Evolutionary conservation across 108 stramenopile genomes (phyloP).

Genomic region (Stephanodiscus triporus): DNA sequence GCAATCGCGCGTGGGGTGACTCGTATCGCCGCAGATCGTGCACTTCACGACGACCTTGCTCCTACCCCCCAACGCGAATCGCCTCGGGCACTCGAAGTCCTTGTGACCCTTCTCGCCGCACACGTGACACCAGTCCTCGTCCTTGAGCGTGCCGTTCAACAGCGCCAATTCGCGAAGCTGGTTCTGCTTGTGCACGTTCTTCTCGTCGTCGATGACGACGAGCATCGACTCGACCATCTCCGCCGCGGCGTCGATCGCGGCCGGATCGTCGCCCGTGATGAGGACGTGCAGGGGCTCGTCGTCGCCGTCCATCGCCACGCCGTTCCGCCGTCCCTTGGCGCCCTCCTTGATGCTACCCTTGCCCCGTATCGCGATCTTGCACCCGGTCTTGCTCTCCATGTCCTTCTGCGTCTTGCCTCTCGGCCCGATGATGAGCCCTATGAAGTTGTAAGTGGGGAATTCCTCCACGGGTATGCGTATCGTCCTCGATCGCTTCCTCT

Average conservation of each 20-base stretch:
- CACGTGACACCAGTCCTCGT: slow-evolving; percentile 95
- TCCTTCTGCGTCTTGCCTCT: slow-evolving; percentile 99
- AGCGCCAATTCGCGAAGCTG: slow-evolving; percentile 96
- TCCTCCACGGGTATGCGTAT: slow-evolving; percentile 89
- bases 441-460: slow-evolving; percentile 95
- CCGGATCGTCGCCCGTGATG: slow-evolving; percentile 92
- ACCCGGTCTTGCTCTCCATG: slow-evolving; percentile 95
- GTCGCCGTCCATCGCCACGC: slow-evolving; percentile 77
- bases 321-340: slow-evolving; percentile 78
- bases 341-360: slow-evolving; percentile 97
- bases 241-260: slow-evolving; percentile 84
- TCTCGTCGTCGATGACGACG: slow-evolving; percentile 95
- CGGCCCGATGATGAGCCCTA: slow-evolving; percentile 95
- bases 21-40: slow-evolving; percentile 97
- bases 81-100: slow-evolving; percentile 93
- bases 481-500: slow-evolving; percentile 76
- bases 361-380: slow-evolving; percentile 98
- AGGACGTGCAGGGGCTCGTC: slow-evolving; percentile 97
- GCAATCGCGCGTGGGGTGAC: slow-evolving; percentile 98
- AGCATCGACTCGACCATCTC: slow-evolving; percentile 94
- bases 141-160: slow-evolving; percentile 98
- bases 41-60: slow-evolving; percentile 78
- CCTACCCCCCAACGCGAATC: slow-evolving; percentile 56
- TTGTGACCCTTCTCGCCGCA: slow-evolving; percentile 98
- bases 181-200: slow-evolving; percentile 97